phyloP scores from a whole-genome alignment of 1,284 basidiomycete species.

The Cerioporus squamosus region DNA sequence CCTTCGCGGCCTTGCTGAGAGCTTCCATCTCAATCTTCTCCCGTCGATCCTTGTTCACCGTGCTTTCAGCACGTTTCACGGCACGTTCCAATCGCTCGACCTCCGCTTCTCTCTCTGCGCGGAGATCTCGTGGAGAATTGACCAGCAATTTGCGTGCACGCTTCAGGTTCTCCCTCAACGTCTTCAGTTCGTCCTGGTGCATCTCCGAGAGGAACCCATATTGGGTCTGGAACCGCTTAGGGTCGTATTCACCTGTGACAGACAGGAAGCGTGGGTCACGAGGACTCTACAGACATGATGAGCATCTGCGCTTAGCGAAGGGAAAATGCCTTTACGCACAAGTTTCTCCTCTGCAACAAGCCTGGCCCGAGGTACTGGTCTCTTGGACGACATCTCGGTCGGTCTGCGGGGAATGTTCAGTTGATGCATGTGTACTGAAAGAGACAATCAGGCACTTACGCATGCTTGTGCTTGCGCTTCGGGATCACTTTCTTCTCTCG shows the following conservation, averaged over 20 bases:
- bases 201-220: slow-evolving; percentile 82
- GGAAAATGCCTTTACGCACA: slow-evolving; percentile 46
- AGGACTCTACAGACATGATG: slow-evolving; percentile 52
- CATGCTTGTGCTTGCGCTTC: slow-evolving; percentile 85
- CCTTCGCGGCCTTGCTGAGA: slow-evolving; percentile 59
- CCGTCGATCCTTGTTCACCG: slow-evolving; percentile 75
- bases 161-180: slow-evolving; percentile 69
- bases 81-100: slow-evolving; percentile 78
- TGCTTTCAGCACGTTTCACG: slow-evolving; percentile 78
- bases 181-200: slow-evolving; percentile 69
- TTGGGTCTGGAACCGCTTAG: slow-evolving; percentile 70
- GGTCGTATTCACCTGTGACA: slow-evolving; percentile 73
- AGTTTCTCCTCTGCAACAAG: slow-evolving; percentile 75
- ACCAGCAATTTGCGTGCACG: slow-evolving; percentile 71
- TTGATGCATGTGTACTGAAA: background rate
- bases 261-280: slow-evolving; percentile 92
- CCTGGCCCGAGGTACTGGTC: slow-evolving; percentile 81
- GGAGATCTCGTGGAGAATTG: slow-evolving; percentile 67
- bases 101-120: slow-evolving; percentile 71
- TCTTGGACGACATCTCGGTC: slow-evolving; percentile 84
- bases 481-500: slow-evolving; percentile 49
- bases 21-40: slow-evolving; percentile 75
- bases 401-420: slow-evolving; percentile 56
- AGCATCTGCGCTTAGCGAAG: background rate
- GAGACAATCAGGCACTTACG: slow-evolving; percentile 59